These are phyloP conservation scores for Blastobotrys mokoenaii DNA, from an alignment of 805 yeast species.

Conservation along the genomic window DNA sequence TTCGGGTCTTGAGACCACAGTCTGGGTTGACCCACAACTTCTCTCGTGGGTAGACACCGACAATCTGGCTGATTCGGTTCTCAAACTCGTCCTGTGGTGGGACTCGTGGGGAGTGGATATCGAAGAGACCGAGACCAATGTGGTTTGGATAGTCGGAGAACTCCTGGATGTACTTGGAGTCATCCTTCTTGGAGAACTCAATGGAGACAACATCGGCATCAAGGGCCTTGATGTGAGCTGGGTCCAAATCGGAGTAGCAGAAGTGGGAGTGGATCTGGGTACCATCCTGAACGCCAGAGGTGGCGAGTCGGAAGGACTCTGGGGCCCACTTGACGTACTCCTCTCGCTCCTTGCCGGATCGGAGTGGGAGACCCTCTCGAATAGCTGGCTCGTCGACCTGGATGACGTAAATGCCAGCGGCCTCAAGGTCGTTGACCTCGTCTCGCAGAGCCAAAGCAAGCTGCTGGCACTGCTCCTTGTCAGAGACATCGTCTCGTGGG, in stretches of 20 bases:
- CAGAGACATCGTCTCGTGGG: conserved; percentile 98
- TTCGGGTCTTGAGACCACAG: conserved; percentile 99
- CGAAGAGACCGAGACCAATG: conserved; percentile 98
- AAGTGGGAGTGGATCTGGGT: conserved; percentile 99
- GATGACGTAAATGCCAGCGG: conserved; percentile 94
- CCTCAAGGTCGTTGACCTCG: conserved; percentile 96
- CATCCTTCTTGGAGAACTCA: conserved; percentile 99
- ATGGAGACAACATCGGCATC: conserved; percentile 99
- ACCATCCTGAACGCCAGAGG: conserved; percentile 90
- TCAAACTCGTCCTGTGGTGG: conserved; percentile 97
- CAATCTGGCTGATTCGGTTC: conserved; percentile 85
- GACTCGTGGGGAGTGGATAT: conserved; percentile 99
- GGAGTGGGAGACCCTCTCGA: conserved; percentile 99
- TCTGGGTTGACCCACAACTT: conserved; percentile 99
- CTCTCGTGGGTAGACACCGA: conserved; percentile 95
- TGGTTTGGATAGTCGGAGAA: conserved; percentile 98
- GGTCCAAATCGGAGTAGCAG: conserved; percentile 99
- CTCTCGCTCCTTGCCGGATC: conserved; percentile 94
- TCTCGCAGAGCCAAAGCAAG: conserved; percentile 96
- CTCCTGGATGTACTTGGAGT: conserved; percentile 95
- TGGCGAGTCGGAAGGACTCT: conserved; percentile 98
- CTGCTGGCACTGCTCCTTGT: conserved; percentile 91
- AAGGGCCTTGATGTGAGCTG: conserved; percentile 97
- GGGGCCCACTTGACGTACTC: conserved; percentile 99
- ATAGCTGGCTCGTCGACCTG: conserved; percentile 99